These are phyloP conservation scores for Apiospora hydei DNA, from an alignment of 2,329 filamentous ascomycete species.

Conservation along the genomic window DNA sequence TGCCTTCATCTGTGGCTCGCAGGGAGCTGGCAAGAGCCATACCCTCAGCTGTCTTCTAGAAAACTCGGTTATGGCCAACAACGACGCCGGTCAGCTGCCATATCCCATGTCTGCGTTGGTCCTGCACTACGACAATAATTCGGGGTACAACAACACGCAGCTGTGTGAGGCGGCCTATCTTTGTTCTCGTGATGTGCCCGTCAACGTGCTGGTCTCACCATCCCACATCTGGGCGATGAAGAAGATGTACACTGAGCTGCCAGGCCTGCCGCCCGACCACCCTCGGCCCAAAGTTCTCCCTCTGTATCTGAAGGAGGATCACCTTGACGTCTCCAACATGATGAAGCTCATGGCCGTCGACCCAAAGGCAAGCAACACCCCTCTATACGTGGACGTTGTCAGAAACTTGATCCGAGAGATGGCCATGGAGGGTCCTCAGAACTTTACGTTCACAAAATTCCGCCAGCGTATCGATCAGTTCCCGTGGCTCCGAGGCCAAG, in stretches of 20 bases:
- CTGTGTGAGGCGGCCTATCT: slow-evolving; percentile 69
- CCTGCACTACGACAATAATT: slow-evolving; percentile 69
- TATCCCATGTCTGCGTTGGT: slow-evolving; percentile 65
- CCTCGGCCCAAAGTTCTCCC: slow-evolving; percentile 49
- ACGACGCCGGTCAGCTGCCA: slow-evolving; percentile 52
- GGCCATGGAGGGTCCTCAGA: slow-evolving; percentile 45
- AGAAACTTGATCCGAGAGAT: slow-evolving; percentile 56
- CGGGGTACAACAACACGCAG: slow-evolving; percentile 51
- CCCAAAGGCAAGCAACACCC: slow-evolving; percentile 53
- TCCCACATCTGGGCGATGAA: slow-evolving; percentile 52
- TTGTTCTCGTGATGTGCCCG: slow-evolving; percentile 50
- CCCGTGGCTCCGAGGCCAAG: slow-evolving; percentile 46
- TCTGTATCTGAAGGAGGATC: slow-evolving; percentile 52
- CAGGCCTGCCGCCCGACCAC: slow-evolving; percentile 30
- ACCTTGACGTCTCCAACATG: slow-evolving; percentile 58
- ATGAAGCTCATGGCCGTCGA: slow-evolving; percentile 59
- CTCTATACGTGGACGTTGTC: slow-evolving; percentile 54
- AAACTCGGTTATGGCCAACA: slow-evolving; percentile 58
- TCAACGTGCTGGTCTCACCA: slow-evolving; percentile 56
- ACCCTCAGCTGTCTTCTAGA: slow-evolving; percentile 63
- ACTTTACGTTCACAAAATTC: slow-evolving; percentile 54
- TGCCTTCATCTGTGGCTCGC: slow-evolving; percentile 66
- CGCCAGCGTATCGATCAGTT: slow-evolving; percentile 41
- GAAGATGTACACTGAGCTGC: slow-evolving; percentile 49
- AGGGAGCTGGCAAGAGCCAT: slow-evolving; percentile 67